Base-by-base conservation (phyloP, 371 early-diverging fungal genomes). In the Mycotypha africana region DNA sequence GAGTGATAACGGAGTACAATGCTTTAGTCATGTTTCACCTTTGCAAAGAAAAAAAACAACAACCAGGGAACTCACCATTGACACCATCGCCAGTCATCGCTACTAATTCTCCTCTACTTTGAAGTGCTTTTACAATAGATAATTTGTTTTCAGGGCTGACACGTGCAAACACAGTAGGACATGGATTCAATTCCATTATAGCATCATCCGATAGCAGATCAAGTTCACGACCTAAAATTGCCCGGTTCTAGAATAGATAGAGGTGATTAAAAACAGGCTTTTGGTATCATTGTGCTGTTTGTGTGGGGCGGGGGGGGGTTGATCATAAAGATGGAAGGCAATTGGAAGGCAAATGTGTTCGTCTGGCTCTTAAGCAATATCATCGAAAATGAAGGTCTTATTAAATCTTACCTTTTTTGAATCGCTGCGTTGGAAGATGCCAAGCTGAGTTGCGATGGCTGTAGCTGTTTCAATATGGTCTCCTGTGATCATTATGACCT, bases 81-180 rank as follows among this genome's bases (percentile, higher is more conserved):
- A 92, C 82, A 72, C 95, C 85, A 70, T 94, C 86, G 42, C 95
- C 97, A 0, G 91, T 91, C 89, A 86, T 84, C 24, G 84, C 84
- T 25, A 77, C 86, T 2, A 78, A 62, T 37, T 85, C 83, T 8
- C 82, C 82, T 38, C 85, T 76, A 24, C 79, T 62, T 58, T 98
- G 93, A 46, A 99, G 63, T 1, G 97, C 92, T 51, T 82, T 76
- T 15, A 99, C 95, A 63, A 99, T 91, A 65, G 89, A 91, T 35
- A 96, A 74, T 68, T 98, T 98, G 63, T 94, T 95, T 54, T 97
- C 95, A 0, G 99, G 98, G 43, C 79, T 83, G 53, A 92, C 91
- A 42, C 98, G 82, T 2, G 98, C 96, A 78, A 97, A 91, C 1
- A 97, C 95, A 20, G 81, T 81, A 7, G 95, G 96, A 47, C 94